Conservation (phyloP, 345 rosid species). For the Heritiera littoralis region DNA sequence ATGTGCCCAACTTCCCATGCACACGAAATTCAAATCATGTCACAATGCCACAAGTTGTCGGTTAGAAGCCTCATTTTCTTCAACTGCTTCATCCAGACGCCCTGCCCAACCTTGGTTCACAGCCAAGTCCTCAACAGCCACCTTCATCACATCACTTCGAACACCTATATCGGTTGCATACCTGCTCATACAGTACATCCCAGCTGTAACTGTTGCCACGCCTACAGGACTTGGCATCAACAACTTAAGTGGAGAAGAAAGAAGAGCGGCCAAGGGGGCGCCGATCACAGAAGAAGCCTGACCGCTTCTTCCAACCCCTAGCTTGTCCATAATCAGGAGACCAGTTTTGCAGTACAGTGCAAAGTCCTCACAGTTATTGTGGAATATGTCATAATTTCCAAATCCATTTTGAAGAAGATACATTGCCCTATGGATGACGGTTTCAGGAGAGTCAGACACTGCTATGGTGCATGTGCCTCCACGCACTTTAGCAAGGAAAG, state of each 20-base stretch:
- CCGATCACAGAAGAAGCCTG: slow-evolving; percentile 87
- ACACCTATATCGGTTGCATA: slow-evolving; percentile 92
- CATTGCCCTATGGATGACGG: slow-evolving; percentile 83
- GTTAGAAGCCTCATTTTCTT: slow-evolving; percentile 39
- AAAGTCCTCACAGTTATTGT: slow-evolving; percentile 94
- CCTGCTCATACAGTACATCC: slow-evolving; percentile 94
- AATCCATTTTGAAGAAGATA: slow-evolving; percentile 97
- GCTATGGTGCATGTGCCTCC: slow-evolving; percentile 97
- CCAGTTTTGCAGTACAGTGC: slow-evolving; percentile 95
- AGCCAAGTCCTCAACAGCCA: slow-evolving; percentile 81
- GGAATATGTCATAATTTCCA: slow-evolving; percentile 80
- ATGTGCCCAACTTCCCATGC: slow-evolving; percentile 9
- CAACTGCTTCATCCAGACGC: slow-evolving; percentile 36
- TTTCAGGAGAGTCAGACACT: slow-evolving; percentile 53
- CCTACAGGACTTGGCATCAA: slow-evolving; percentile 93
- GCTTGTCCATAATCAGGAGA: slow-evolving; percentile 65
- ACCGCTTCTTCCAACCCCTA: slow-evolving; percentile 87
- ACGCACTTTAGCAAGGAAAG: slow-evolving; percentile 73
- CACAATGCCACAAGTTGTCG: slow-evolving; percentile 24
- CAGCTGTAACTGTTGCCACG: slow-evolving; percentile 90
- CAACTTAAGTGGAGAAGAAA: slow-evolving; percentile 79
- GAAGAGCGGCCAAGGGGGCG: slow-evolving; percentile 89
- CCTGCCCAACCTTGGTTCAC: slow-evolving; percentile 56
- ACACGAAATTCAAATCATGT: slow-evolving; percentile 23
- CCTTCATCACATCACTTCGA: slow-evolving; percentile 84